Conservation (phyloP, 225 moss, liverwort and hornwort genomes). For the Neckera pumila region DNA sequence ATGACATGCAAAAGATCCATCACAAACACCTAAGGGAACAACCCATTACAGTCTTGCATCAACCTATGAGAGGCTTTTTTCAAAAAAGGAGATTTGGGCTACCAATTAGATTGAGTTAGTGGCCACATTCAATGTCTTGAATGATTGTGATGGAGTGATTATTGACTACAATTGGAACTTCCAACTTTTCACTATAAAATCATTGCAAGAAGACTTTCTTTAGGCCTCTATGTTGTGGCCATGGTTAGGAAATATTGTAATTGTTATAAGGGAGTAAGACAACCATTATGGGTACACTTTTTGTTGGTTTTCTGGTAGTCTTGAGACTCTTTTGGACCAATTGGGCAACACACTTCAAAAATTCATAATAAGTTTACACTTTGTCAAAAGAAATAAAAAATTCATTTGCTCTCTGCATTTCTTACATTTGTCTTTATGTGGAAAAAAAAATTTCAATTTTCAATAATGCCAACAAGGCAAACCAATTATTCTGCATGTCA, state of each 20-base stretch:
- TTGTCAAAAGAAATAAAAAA: background rate
- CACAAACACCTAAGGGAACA: fast-evolving
- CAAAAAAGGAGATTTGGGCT: background rate
- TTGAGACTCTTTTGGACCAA: background rate
- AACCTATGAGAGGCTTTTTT: background rate
- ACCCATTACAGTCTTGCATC: background rate
- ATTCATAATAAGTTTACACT: background rate
- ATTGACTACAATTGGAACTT: fast-evolving
- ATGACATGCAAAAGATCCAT: background rate
- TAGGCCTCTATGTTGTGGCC: background rate
- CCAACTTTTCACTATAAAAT: background rate
- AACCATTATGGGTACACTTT: too few relatives aligned
- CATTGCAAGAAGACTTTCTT: background rate
- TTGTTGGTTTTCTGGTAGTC: background rate
- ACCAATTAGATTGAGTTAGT: background rate
- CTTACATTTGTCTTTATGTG: background rate
- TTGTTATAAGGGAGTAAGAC: fast-evolving
- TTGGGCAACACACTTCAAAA: background rate
- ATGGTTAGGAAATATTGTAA: background rate
- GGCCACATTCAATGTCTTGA: too few relatives aligned
- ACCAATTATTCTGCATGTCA: fast-evolving
- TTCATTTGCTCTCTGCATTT: background rate
- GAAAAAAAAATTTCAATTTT: too few relatives aligned
- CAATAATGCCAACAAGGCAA: fast-evolving
- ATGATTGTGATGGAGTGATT: background rate